Percentiles rank a stretch among this genome's conserved stretches.
Conservation (phyloP, 257 asterid species). For the Solanum bulbocastanum region DNA sequence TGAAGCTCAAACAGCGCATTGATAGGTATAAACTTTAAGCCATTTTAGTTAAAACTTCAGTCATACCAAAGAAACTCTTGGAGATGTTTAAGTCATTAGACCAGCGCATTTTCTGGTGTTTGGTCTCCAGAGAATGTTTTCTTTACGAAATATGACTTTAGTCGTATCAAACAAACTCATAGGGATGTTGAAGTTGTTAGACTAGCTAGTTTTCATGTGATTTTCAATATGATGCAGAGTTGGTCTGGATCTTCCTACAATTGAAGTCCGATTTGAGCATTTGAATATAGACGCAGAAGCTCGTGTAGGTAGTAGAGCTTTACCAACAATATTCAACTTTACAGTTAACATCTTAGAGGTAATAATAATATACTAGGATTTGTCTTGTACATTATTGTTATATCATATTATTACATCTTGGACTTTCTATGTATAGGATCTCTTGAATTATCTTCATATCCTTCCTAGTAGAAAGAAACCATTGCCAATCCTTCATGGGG, state of each 20-base stretch:
- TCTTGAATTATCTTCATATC: conserved; percentile 43
- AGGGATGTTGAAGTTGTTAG: background rate
- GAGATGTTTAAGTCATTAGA: no score
- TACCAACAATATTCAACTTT: conserved; percentile 72
- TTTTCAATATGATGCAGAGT: conserved; percentile 26
- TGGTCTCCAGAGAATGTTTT: no score
- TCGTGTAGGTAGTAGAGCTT: conserved; percentile 69
- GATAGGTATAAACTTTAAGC: conserved; percentile 29
- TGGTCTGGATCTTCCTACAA: conserved; percentile 66
- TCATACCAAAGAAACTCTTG: background rate
- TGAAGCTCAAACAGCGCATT: conserved; percentile 50
- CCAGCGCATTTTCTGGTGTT: background rate
- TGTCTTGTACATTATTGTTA: background rate
- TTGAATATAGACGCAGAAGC: conserved; percentile 74
- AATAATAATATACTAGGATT: conserved; percentile 3
- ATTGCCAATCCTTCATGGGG: conserved; percentile 60
- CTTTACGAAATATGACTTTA: no score
- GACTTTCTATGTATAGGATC: conserved; percentile 27
- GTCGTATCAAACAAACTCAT: background rate
- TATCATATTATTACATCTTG: background rate
- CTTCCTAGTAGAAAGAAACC: conserved; percentile 62
- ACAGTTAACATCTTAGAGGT: conserved; percentile 69
- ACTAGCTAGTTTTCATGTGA: background rate
- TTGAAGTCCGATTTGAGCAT: conserved; percentile 77
- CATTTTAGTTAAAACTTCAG: background rate